Evolutionary conservation across 2,329 filamentous ascomycete species (phyloP).

Genomic region (Chaetomiaceae sp.): DNA sequence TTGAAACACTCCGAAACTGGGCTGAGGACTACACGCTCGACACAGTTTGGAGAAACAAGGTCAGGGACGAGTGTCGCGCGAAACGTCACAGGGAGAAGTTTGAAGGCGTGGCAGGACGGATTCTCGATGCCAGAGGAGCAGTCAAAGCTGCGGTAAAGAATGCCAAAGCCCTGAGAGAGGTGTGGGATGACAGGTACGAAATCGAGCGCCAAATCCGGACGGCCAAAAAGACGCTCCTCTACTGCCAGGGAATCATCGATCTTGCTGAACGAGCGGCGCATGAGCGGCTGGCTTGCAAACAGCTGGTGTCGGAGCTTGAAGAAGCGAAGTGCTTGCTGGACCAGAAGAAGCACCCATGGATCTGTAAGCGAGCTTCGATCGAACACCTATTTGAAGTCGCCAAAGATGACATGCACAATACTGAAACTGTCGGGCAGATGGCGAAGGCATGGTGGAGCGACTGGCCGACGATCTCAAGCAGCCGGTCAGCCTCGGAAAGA

Average conservation of each 20-base stretch:
- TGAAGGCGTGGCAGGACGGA: not conserved
- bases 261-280: slow-evolving; percentile 10
- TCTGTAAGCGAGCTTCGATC: slow-evolving; percentile 10
- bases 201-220: slow-evolving; percentile 16
- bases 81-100: slow-evolving; percentile 6
- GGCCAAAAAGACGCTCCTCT: slow-evolving; percentile 17
- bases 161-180: slow-evolving; percentile 1
- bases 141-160: slow-evolving; percentile 11
- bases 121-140: not conserved
- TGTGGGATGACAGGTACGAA: slow-evolving; percentile 1
- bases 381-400: too few species aligned
- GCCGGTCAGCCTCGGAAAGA: not conserved
- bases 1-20: slow-evolving; percentile 11
- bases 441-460: not conserved
- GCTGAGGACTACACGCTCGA: slow-evolving; percentile 19
- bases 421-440: slow-evolving; percentile 1
- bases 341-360: slow-evolving; percentile 19
- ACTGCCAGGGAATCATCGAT: slow-evolving; percentile 16
- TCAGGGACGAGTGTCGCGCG: slow-evolving; percentile 9
- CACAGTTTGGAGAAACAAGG: slow-evolving; percentile 18
- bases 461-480: not conserved
- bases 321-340: slow-evolving; percentile 12
- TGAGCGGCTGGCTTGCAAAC: slow-evolving; percentile 15
- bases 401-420: not conserved
- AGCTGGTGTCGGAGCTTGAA: slow-evolving; percentile 17